phyloP scores from a whole-genome alignment of 495 filamentous ascomycete genomes.

The Neurospora sp. region DNA sequence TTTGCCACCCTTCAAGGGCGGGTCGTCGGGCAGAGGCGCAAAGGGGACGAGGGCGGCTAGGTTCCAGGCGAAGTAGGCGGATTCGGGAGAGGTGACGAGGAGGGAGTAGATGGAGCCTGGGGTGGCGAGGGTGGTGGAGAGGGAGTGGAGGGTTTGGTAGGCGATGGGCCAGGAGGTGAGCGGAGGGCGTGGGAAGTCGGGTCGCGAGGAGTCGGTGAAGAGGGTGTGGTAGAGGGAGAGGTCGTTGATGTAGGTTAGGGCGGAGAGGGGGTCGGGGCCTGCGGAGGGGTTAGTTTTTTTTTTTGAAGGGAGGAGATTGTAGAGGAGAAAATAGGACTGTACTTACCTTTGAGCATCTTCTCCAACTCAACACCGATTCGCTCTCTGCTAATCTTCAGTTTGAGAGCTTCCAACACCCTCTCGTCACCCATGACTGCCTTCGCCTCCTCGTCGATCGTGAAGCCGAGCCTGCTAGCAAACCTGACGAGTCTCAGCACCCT shows the following conservation, averaged over 20 bases:
- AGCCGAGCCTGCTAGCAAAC: conserved; percentile 79
- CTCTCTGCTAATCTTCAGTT: conserved; percentile 85
- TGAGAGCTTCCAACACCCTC: conserved; percentile 65
- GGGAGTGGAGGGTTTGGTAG: conserved; percentile 39
- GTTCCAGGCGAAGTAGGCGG: conserved; percentile 62
- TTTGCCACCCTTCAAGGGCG: conserved; percentile 27
- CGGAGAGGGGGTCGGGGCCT: conserved; percentile 59
- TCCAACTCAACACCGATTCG: conserved; percentile 72
- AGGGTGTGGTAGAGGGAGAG: conserved; percentile 70
- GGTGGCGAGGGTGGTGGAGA: conserved; percentile 35
- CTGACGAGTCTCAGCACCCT: conserved; percentile 81
- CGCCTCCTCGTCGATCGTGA: conserved; percentile 58
- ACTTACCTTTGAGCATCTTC: conserved; percentile 75
- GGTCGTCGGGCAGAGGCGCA: conserved; percentile 43
- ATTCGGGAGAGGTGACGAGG: conserved; percentile 49
- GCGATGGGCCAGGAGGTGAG: conserved; percentile 34
- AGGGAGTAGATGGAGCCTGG: conserved; percentile 39
- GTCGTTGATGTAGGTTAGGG: conserved; percentile 62
- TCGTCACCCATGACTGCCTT: conserved; percentile 64
- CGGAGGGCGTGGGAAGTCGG: conserved; percentile 25
- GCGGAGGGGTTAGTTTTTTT: not conserved
- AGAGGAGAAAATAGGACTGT: not conserved
- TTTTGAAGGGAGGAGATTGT: not conserved
- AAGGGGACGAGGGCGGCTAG: conserved; percentile 69
- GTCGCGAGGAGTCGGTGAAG: conserved; percentile 55